Evolutionary conservation across 805 yeast genomes (phyloP).

Genomic region (Sugiyamaella floridensis): DNA sequence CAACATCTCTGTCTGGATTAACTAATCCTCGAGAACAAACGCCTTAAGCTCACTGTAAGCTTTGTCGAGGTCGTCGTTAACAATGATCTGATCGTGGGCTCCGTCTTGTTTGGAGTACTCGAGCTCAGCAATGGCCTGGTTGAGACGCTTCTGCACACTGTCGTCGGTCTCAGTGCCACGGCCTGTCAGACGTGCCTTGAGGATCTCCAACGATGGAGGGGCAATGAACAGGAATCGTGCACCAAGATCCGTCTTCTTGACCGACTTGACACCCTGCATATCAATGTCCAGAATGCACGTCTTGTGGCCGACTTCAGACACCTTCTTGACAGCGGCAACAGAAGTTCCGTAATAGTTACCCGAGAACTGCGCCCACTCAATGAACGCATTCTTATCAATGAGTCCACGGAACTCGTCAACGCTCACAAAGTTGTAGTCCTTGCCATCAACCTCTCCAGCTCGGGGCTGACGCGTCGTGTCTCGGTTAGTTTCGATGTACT

Average conservation of each 20-base stretch:
- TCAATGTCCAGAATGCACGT: slow-evolving; percentile 93
- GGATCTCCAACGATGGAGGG: slow-evolving; percentile 83
- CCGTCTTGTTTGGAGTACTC: slow-evolving; percentile 78
- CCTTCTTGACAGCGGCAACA: slow-evolving; percentile 74
- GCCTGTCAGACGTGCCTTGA: slow-evolving; percentile 65
- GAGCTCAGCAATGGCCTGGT: slow-evolving; percentile 82
- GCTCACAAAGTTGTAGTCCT: slow-evolving; percentile 79
- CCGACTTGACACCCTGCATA: slow-evolving; percentile 97
- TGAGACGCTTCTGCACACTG: slow-evolving; percentile 72
- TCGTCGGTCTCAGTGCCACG: slow-evolving; percentile 96
- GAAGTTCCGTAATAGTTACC: slow-evolving; percentile 98
- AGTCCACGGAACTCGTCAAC: slow-evolving; percentile 73
- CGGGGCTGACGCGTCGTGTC: slow-evolving; percentile 90
- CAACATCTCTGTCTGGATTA: background rate
- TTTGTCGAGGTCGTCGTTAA: slow-evolving; percentile 84
- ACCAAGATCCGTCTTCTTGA: slow-evolving; percentile 71
- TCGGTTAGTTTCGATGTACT: slow-evolving; percentile 8
- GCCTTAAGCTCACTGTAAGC: slow-evolving; percentile 78
- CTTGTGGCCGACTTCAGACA: slow-evolving; percentile 47
- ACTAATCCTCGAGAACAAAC: slow-evolving; percentile 33
- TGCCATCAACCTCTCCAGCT: slow-evolving; percentile 82
- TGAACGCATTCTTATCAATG: slow-evolving; percentile 68
- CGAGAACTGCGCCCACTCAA: slow-evolving; percentile 97
- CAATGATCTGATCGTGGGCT: slow-evolving; percentile 82
- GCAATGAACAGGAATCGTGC: slow-evolving; percentile 84